Conservation (phyloP, 2,329 filamentous ascomycete species). For the Exophiala lecanii-corni region DNA sequence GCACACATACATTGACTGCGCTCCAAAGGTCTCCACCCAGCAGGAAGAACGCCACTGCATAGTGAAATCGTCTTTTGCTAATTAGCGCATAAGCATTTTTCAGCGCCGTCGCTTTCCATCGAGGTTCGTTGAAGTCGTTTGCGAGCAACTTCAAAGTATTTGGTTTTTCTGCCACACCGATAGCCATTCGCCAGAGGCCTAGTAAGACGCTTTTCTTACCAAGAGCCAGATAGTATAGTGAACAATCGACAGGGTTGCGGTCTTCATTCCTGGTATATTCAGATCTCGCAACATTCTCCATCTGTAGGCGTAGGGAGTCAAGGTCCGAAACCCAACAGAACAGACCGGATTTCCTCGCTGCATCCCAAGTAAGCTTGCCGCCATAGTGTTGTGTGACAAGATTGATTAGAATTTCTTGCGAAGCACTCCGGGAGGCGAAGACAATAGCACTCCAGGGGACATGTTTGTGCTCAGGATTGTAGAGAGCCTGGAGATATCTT, state of each 20-base stretch:
- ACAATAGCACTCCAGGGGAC: slow-evolving; percentile 68
- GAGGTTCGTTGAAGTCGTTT: slow-evolving; percentile 84
- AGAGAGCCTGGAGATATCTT: slow-evolving; percentile 62
- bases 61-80: slow-evolving; percentile 86
- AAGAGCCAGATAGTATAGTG: slow-evolving; percentile 84
- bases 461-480: slow-evolving; percentile 65
- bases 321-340: slow-evolving; percentile 91
- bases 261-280: slow-evolving; percentile 81
- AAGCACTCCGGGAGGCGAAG: slow-evolving; percentile 61
- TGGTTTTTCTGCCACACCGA: slow-evolving; percentile 78
- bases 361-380: slow-evolving; percentile 74
- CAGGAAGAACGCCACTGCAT: slow-evolving; percentile 93
- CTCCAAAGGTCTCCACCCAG: slow-evolving; percentile 80
- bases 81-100: slow-evolving; percentile 97
- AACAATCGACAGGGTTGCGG: slow-evolving; percentile 87
- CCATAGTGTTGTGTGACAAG: slow-evolving; percentile 77
- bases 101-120: slow-evolving; percentile 82
- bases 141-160: slow-evolving; percentile 73
- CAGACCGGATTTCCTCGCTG: slow-evolving; percentile 79
- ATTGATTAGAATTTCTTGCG: slow-evolving; percentile 85
- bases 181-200: slow-evolving; percentile 91
- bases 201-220: slow-evolving; percentile 86
- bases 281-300: slow-evolving; percentile 86
- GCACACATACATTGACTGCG: slow-evolving; percentile 79
- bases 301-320: slow-evolving; percentile 68